Evolutionary conservation across 768 basidiomycete genomes (phyloP).

Genomic region (Russula sp.): DNA sequence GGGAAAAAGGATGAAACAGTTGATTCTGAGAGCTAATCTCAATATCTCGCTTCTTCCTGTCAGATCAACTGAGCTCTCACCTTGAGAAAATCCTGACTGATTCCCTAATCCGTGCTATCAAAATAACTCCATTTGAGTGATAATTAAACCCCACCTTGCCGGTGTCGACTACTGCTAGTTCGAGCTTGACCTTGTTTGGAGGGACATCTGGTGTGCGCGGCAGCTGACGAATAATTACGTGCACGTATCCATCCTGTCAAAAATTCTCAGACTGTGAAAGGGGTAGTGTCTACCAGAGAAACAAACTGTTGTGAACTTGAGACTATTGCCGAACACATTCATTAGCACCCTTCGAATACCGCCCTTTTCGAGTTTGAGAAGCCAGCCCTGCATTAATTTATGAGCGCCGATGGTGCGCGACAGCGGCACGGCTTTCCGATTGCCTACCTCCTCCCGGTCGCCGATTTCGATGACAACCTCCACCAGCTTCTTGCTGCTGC

Average conservation of each 20-base stretch:
- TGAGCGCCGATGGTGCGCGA: background rate
- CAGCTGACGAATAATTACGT: slow-evolving; percentile 73
- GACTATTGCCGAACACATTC: slow-evolving; percentile 91
- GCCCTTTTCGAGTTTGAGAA: slow-evolving; percentile 82
- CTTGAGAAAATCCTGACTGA: slow-evolving; percentile 89
- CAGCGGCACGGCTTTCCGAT: background rate
- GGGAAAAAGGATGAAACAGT: slow-evolving; percentile 94
- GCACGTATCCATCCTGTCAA: slow-evolving; percentile 74
- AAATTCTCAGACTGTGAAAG: background rate
- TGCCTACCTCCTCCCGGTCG: slow-evolving; percentile 55
- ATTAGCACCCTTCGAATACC: slow-evolving; percentile 88
- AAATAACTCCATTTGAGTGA: background rate
- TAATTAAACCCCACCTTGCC: slow-evolving; percentile 58
- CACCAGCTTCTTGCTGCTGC: slow-evolving; percentile 47
- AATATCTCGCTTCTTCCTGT: background rate
- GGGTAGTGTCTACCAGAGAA: background rate
- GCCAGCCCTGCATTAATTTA: slow-evolving; percentile 60
- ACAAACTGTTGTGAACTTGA: slow-evolving; percentile 83
- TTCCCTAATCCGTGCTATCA: slow-evolving; percentile 47
- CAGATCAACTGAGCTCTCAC: slow-evolving; percentile 33
- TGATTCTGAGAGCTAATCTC: slow-evolving; percentile 57
- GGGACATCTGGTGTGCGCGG: slow-evolving; percentile 49
- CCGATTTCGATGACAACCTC: slow-evolving; percentile 89
- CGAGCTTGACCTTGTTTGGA: slow-evolving; percentile 62
- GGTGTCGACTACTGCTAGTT: slow-evolving; percentile 81